These are phyloP conservation scores for Boletus pseudopeckii DNA, from an alignment of 768 basidiomycete species.

Conservation along the genomic window DNA sequence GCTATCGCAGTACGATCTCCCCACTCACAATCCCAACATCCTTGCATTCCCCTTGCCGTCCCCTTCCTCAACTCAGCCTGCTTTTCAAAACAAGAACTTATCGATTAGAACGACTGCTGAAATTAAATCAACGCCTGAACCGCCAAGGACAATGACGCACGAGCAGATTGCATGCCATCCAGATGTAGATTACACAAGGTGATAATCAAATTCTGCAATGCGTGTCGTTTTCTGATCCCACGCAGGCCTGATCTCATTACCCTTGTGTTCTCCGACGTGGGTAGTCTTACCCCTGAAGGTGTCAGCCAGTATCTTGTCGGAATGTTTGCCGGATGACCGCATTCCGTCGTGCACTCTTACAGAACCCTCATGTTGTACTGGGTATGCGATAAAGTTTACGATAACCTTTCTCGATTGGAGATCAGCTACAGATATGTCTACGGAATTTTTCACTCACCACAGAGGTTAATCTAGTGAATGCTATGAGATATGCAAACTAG, in stretches of 20 bases:
- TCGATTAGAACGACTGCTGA: constrained; percentile 2
- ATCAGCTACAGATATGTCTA: constrained; percentile 20
- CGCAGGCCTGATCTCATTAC: constrained; percentile 87
- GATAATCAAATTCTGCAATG: constrained; percentile 18
- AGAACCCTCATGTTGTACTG: not conserved
- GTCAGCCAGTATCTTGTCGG: constrained; percentile 95
- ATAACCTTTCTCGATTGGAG: constrained; percentile 32
- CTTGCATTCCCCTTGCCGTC: constrained; percentile 59
- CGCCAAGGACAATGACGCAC: constrained; percentile 54
- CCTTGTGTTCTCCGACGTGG: constrained; percentile 91
- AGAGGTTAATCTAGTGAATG: constrained; percentile 14
- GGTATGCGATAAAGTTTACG: constrained; percentile 34
- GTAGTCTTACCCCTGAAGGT: constrained; percentile 87
- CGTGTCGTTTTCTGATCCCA: constrained; percentile 24
- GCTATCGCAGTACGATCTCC: constrained; percentile 85
- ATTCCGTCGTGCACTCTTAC: constrained; percentile 8
- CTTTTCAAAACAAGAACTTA: constrained; percentile 1
- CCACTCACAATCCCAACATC: constrained; percentile 72
- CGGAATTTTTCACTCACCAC: constrained; percentile 13
- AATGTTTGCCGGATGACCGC: constrained; percentile 75
- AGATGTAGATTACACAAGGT: constrained; percentile 93
- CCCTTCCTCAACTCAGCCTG: constrained; percentile 6
- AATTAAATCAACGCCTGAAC: constrained; percentile 2
- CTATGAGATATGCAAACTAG: constrained; percentile 6
- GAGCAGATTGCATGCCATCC: constrained; percentile 83